Evolutionary conservation across 2,329 filamentous ascomycete species (phyloP).

Genomic region (Botrytis sinoallii): DNA sequence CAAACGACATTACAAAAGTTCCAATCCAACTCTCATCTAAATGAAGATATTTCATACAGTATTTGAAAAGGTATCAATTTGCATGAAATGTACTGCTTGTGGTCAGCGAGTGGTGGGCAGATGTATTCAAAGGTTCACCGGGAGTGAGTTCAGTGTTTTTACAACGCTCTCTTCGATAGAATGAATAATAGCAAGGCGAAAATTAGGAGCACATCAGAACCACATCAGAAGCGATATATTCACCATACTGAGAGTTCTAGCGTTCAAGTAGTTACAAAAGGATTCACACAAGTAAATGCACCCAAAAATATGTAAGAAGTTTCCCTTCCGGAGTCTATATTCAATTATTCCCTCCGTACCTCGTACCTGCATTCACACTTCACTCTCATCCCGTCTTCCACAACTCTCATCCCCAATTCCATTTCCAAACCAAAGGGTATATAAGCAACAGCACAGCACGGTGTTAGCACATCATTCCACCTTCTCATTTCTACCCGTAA

Average conservation of each 20-base stretch:
- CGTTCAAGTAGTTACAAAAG: neutral
- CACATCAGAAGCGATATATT: neutral
- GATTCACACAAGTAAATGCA: neutral
- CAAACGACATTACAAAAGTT: neutral
- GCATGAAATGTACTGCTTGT: neutral
- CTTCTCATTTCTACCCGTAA: neutral
- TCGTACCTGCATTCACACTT: neutral
- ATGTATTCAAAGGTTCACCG: neutral
- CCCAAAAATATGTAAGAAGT: neutral
- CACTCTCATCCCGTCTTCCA: neutral
- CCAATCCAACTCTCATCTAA: neutral
- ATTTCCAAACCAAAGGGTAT: constrained; percentile 18
- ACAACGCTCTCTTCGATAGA: neutral
- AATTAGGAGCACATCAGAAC: neutral
- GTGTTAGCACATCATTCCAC: neutral
- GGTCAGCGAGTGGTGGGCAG: neutral
- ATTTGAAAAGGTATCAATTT: neutral
- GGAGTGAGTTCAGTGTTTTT: neutral
- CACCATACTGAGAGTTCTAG: neutral
- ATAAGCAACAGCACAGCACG: constrained; percentile 17
- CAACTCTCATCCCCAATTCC: neutral
- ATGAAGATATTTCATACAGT: too few relatives aligned
- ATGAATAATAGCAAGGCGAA: neutral
- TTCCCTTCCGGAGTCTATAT: constrained; percentile 19
- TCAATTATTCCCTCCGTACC: constrained; percentile 8